Conservation (phyloP, 352 stramenopile genomes). For the Stramenopiles sp. region DNA sequence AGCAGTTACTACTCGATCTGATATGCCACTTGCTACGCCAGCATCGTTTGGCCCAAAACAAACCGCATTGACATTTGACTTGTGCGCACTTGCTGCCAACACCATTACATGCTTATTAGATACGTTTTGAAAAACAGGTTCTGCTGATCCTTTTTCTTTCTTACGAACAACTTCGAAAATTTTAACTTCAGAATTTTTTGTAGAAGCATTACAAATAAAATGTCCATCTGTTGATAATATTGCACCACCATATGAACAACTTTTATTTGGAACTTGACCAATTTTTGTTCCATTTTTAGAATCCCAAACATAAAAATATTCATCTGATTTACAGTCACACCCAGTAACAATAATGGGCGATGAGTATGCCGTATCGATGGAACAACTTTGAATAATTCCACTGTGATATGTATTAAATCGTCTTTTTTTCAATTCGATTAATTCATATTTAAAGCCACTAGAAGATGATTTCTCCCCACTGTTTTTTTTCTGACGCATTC, state of each 20-base stretch:
- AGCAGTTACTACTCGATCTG: neutral
- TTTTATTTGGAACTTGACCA: neutral
- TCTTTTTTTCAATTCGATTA: neutral
- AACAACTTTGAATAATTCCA: neutral
- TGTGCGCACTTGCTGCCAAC: neutral
- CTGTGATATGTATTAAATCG: neutral
- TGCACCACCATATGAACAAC: neutral
- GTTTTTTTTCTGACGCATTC: neutral
- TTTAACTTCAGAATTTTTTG: neutral
- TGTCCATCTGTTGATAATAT: neutral
- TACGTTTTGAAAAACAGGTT: neutral
- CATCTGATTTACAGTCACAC: neutral
- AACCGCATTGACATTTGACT: neutral
- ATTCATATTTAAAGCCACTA: neutral
- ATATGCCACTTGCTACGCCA: neutral
- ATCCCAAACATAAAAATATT: neutral
- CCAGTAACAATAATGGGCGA: neutral
- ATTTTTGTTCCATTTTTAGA: neutral
- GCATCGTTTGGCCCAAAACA: neutral
- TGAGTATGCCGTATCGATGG: neutral
- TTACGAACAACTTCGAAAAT: neutral
- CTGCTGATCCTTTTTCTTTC: neutral
- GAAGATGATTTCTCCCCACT: neutral
- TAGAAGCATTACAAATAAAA: neutral
- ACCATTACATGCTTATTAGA: neutral